A percentile compares a stretch with the other conserved stretches of the same genome.
Evolutionary conservation across 2,329 filamentous ascomycete genomes (phyloP).

Genomic region (Colletotrichum sp.): DNA sequence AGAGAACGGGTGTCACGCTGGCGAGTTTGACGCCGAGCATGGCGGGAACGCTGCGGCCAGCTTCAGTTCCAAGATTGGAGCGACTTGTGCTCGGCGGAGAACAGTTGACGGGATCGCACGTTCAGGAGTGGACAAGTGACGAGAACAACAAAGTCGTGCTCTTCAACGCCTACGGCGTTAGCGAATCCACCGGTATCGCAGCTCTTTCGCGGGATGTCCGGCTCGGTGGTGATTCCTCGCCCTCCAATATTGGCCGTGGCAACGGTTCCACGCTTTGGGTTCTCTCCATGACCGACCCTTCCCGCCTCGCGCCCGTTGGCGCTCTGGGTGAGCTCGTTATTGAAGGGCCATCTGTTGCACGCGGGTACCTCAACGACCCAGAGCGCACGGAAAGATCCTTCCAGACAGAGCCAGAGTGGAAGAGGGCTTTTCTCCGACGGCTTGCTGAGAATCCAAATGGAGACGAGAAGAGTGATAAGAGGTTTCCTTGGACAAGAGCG

Average conservation of each 20-base stretch:
- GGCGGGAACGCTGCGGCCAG: not conserved
- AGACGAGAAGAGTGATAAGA: no score
- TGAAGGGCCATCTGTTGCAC: not conserved
- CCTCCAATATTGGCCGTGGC: not conserved
- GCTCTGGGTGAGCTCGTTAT: conserved; percentile 13
- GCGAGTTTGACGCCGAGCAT: not conserved
- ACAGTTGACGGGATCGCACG: no score
- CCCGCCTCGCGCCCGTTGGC: conserved; percentile 30
- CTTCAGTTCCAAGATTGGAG: not conserved
- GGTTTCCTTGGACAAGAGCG: no score
- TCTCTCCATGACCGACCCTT: conserved; percentile 26
- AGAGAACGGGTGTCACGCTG: not conserved
- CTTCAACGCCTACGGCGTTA: conserved; percentile 23
- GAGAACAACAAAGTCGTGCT: not conserved
- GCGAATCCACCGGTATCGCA: not conserved
- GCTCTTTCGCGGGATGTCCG: not conserved
- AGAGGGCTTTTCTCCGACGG: no score
- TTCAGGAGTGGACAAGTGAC: no score
- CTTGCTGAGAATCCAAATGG: no score
- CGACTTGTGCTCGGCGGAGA: not conserved
- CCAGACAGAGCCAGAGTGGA: no score
- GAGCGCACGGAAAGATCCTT: not conserved
- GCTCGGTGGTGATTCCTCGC: not conserved
- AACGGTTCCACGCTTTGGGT: conserved; percentile 29
- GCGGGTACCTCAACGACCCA: conserved; percentile 11